Conservation (phyloP, 2,329 filamentous ascomycete species). For the Aaosphaeria pasadenensis region DNA sequence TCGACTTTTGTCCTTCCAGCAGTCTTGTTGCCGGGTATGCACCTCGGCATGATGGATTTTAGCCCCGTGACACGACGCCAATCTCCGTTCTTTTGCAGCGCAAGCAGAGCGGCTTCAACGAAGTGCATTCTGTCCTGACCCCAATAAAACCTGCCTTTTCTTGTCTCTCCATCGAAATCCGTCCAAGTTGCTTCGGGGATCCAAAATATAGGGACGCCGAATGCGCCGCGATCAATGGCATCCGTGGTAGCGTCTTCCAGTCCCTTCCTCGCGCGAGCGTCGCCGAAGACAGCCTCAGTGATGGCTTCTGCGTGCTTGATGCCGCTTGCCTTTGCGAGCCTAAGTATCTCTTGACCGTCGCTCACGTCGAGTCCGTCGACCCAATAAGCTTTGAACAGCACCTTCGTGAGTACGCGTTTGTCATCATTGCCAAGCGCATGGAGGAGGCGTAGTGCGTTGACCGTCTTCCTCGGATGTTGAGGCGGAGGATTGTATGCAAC, state of each 20-base stretch:
- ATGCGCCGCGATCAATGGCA: conserved; percentile 30
- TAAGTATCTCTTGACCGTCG: conserved; percentile 16
- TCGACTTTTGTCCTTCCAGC: conserved; percentile 16
- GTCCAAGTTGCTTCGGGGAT: conserved; percentile 20
- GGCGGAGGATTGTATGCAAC: conserved; percentile 30
- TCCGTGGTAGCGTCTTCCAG: conserved; percentile 23
- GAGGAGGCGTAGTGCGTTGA: conserved; percentile 29
- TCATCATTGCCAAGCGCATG: conserved; percentile 19
- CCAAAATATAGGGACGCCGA: conserved; percentile 36
- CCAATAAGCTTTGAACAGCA: conserved; percentile 32
- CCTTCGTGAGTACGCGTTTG: conserved; percentile 16
- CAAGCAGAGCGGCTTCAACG: conserved; percentile 26
- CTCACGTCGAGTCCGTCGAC: conserved; percentile 26
- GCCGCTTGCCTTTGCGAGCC: conserved; percentile 22
- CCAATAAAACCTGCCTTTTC: conserved; percentile 28
- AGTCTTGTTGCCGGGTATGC: conserved; percentile 7
- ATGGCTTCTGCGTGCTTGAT: conserved; percentile 11
- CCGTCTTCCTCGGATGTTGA: conserved; percentile 30
- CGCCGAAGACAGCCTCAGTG: conserved; percentile 9
- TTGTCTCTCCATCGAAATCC: conserved; percentile 10
- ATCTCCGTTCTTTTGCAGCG: conserved; percentile 3
- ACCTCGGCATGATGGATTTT: conserved; percentile 22
- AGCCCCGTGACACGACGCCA: conserved; percentile 13
- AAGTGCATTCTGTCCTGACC: conserved; percentile 38
- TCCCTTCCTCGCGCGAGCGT: conserved; percentile 17